These are phyloP conservation scores for Diplodia intermedia DNA, from an alignment of 2,329 filamentous ascomycete species.

Conservation along the genomic window DNA sequence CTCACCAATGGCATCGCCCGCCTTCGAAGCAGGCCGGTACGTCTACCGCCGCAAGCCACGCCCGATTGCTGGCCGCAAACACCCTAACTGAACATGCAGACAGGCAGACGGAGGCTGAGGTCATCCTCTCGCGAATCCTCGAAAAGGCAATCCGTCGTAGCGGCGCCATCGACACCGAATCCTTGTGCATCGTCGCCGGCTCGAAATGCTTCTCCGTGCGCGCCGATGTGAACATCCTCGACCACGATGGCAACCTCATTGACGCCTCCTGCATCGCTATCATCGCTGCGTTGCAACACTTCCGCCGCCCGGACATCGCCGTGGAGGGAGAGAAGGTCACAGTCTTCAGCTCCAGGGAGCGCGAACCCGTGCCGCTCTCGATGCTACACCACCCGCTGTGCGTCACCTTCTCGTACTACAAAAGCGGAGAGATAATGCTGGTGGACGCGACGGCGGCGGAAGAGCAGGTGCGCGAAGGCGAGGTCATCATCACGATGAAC, in stretches of 20 bases:
- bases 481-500: slow-evolving; percentile 85
- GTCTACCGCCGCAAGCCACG: slow-evolving; percentile 34
- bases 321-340: slow-evolving; percentile 85
- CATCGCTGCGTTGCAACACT: slow-evolving; percentile 88
- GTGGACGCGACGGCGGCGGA: slow-evolving; percentile 77
- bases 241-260: slow-evolving; percentile 88
- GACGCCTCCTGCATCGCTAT: slow-evolving; percentile 87
- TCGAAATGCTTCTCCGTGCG: slow-evolving; percentile 91
- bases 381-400: slow-evolving; percentile 93
- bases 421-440: slow-evolving; percentile 73
- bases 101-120: slow-evolving; percentile 81
- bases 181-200: slow-evolving; percentile 88
- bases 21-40: slow-evolving; percentile 82
- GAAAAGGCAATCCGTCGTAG: slow-evolving; percentile 95
- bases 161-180: slow-evolving; percentile 92
- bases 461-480: slow-evolving; percentile 76
- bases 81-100: slow-evolving; percentile 51
- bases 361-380: slow-evolving; percentile 87
- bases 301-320: slow-evolving; percentile 85
- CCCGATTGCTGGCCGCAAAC: slow-evolving; percentile 33
- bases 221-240: slow-evolving; percentile 88
- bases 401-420: slow-evolving; percentile 86
- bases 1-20: slow-evolving; percentile 87
- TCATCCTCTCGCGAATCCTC: slow-evolving; percentile 83
- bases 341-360: slow-evolving; percentile 81